These are phyloP conservation scores for Russula emetica DNA, from an alignment of 768 basidiomycete species.

Conservation along the genomic window DNA sequence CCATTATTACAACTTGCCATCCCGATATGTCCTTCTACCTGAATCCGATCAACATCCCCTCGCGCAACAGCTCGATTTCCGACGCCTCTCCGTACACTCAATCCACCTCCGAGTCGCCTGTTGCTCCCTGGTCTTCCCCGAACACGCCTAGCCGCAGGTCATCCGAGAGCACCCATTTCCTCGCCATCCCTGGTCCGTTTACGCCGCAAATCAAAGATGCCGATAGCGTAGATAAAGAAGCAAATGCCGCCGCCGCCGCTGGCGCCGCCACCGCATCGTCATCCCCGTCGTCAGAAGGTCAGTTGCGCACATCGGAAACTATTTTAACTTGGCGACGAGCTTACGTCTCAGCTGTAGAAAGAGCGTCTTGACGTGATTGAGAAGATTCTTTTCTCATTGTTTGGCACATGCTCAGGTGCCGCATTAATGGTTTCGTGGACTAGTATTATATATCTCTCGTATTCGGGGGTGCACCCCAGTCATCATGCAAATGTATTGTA, in stretches of 20 bases:
- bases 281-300: neutral
- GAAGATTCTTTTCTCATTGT: neutral
- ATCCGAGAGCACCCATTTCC: neutral
- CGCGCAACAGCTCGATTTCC: constrained; percentile 8
- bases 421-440: neutral
- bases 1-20: too few species aligned
- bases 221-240: constrained; percentile 15
- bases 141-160: neutral
- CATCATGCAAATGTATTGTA: neutral
- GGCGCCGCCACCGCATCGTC: neutral
- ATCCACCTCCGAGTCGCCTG: neutral
- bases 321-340: neutral
- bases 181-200: constrained; percentile 2
- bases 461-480: neutral
- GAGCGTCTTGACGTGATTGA: neutral
- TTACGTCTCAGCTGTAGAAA: neutral
- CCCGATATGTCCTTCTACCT: constrained; percentile 17
- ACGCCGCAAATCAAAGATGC: constrained; percentile 19
- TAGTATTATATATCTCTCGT: neutral
- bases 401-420: neutral
- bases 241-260: constrained; percentile 5
- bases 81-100: constrained; percentile 12
- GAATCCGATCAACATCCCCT: constrained; percentile 11
- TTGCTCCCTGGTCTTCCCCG: neutral
- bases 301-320: neutral